phyloP scores from a whole-genome alignment of 805 yeast species.

The Zygoascus biomembranicola region DNA sequence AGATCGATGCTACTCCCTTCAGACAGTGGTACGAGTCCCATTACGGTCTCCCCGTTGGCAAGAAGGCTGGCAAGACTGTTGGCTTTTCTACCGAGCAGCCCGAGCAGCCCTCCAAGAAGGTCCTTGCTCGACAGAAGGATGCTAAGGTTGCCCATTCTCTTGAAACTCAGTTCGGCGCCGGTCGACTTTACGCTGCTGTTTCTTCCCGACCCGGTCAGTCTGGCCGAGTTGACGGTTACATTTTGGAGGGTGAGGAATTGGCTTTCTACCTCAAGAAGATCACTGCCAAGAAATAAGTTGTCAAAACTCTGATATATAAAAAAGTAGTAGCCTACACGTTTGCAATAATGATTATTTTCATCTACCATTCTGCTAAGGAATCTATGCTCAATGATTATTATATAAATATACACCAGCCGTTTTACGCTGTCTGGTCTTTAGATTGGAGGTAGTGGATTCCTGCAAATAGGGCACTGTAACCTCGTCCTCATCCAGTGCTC shows the following conservation, averaged over 20 bases:
- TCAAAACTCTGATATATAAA: background rate
- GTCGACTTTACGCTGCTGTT: constrained; percentile 97
- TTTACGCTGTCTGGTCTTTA: constrained; percentile 24
- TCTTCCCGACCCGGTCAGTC: constrained; percentile 99
- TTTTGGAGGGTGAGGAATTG: constrained; percentile 99
- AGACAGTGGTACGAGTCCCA: constrained; percentile 98
- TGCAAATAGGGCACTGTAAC: constrained; percentile 89
- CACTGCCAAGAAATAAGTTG: constrained; percentile 90
- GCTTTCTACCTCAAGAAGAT: constrained; percentile 99
- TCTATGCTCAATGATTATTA: too few species aligned
- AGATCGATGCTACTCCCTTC: constrained; percentile 99
- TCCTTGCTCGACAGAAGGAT: constrained; percentile 81
- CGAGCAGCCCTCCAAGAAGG: constrained; percentile 71
- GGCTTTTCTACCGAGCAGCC: constrained; percentile 29
- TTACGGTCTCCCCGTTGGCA: constrained; percentile 91
- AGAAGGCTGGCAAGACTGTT: constrained; percentile 48
- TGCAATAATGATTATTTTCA: background rate
- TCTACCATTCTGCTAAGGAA: background rate
- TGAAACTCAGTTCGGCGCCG: constrained; percentile 95
- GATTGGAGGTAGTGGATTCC: constrained; percentile 76
- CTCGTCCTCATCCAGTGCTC: constrained; percentile 92
- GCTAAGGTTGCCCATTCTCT: constrained; percentile 86
- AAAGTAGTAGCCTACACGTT: background rate
- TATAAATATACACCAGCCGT: background rate
- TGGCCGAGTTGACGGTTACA: constrained; percentile 99